These are phyloP conservation scores for Russula brevipes DNA, from an alignment of 768 basidiomycete species.

Conservation along the genomic window DNA sequence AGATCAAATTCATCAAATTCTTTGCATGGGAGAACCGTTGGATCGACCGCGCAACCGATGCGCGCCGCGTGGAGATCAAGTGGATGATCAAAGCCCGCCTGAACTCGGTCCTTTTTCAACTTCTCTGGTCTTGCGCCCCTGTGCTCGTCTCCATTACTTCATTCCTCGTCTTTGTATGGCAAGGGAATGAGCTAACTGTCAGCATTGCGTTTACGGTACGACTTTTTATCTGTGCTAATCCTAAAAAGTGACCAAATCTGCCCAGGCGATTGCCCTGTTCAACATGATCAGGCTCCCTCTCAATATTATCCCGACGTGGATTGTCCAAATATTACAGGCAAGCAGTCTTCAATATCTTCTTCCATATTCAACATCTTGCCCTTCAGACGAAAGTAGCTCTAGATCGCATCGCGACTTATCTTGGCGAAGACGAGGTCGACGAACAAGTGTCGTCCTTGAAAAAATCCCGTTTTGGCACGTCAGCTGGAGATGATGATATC, in stretches of 20 bases:
- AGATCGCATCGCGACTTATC: slow-evolving; percentile 54
- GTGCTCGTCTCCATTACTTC: slow-evolving; percentile 75
- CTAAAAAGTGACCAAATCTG: neutral
- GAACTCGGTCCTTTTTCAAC: slow-evolving; percentile 65
- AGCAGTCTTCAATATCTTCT: neutral
- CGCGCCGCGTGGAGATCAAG: slow-evolving; percentile 62
- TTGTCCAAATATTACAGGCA: slow-evolving; percentile 68
- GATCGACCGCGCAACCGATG: slow-evolving; percentile 59
- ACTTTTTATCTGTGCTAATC: slow-evolving; percentile 10
- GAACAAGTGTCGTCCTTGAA: slow-evolving; percentile 58
- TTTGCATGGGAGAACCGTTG: slow-evolving; percentile 78
- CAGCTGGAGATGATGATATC: slow-evolving; percentile 24
- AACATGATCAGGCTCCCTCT: slow-evolving; percentile 76
- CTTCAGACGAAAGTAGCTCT: slow-evolving; percentile 50
- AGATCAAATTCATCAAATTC: slow-evolving; percentile 78
- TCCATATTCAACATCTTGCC: neutral
- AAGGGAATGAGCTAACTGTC: slow-evolving; percentile 70
- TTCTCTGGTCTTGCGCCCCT: slow-evolving; percentile 72
- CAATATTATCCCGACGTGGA: slow-evolving; percentile 74
- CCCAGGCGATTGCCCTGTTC: slow-evolving; percentile 72
- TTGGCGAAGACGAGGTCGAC: slow-evolving; percentile 57
- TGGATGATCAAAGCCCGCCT: slow-evolving; percentile 77
- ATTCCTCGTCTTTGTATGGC: slow-evolving; percentile 68
- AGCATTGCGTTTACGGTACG: slow-evolving; percentile 78
- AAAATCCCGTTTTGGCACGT: slow-evolving; percentile 28